Base-by-base conservation (phyloP, 2,329 filamentous ascomycete genomes). In the Nectriaceae sp. region DNA sequence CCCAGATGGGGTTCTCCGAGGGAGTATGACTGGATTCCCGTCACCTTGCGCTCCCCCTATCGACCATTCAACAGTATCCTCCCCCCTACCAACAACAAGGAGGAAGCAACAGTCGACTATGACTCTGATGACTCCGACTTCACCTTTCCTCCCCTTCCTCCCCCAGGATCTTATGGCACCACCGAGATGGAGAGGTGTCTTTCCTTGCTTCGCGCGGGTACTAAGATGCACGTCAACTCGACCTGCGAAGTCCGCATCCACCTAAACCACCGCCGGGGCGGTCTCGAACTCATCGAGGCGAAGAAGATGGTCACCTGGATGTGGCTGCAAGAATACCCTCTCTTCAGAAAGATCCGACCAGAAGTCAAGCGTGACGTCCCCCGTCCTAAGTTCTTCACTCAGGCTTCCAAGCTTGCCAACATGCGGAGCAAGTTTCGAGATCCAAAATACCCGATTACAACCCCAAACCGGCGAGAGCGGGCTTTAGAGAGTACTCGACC, bases 21-120 rank as follows among this genome's bases (percentile, higher is more conserved):
- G 2, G 62, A 61, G 3, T 56, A 55, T 19, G 60, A 62, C 24
- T 66, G 56, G 53, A 51, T 64, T 10, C 65, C 62, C 10, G 52
- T 64, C 40, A 59, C 50, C 29, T 46, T 63, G 21, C 52, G 61
- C n/a, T 59, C 53, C 15, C 62, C 60, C 2, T 47, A 39, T 29
- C 22, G 8, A 4, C 18, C 43, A 1, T n/a, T 52, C 5, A 21
- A 11, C 2, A 8, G 16, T 13, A 22, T 46, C 31, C 44, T 42
- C 15, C 22, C 35, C 11, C 13, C 5, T 1, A 40, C 46, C 18
- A 19, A n/a, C n/a, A n/a, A n/a, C n/a, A n/a, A n/a, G n/a, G n/a
- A n/a, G n/a, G n/a, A n/a, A n/a, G n/a, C n/a, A n/a, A n/a, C n/a
- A n/a, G n/a, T n/a, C n/a, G n/a, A n/a, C n/a, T n/a, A n/a, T n/a